These are phyloP conservation scores for Eucalyptus polyanthemos DNA, from an alignment of 345 rosid species.

Conservation along the genomic window DNA sequence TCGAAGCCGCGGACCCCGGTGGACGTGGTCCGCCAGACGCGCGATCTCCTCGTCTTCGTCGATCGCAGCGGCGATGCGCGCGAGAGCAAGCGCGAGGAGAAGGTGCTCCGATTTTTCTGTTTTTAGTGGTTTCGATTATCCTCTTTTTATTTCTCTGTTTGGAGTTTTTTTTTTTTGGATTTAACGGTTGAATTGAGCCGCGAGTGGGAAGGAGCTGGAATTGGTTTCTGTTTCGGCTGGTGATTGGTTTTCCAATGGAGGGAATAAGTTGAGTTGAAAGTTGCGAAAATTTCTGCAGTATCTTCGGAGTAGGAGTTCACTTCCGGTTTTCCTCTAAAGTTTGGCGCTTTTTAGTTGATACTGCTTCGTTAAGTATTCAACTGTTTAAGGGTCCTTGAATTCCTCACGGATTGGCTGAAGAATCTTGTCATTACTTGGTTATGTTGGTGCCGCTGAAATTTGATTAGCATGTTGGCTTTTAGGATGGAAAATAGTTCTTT, in stretches of 20 bases:
- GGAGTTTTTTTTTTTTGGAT: background rate
- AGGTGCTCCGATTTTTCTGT: constrained; percentile 3
- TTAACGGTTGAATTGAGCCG: background rate
- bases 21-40: constrained; percentile 31
- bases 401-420: background rate
- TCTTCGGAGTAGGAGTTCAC: background rate
- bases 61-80: constrained; percentile 9
- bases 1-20: constrained; percentile 32
- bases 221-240: background rate
- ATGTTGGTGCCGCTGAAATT: background rate
- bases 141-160: background rate
- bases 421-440: background rate
- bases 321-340: background rate
- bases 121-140: background rate
- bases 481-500: background rate
- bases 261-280: background rate
- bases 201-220: background rate
- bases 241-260: background rate
- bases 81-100: constrained; percentile 35
- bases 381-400: background rate
- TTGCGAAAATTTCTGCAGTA: background rate
- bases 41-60: constrained; percentile 23
- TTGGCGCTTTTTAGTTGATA: background rate
- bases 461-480: background rate
- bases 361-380: background rate